A percentile compares a stretch with the other conserved stretches of the same genome.
These are phyloP conservation scores for Hepatocystis sp. DNA, from an alignment of 169 alveolate species.

Conservation along the genomic window DNA sequence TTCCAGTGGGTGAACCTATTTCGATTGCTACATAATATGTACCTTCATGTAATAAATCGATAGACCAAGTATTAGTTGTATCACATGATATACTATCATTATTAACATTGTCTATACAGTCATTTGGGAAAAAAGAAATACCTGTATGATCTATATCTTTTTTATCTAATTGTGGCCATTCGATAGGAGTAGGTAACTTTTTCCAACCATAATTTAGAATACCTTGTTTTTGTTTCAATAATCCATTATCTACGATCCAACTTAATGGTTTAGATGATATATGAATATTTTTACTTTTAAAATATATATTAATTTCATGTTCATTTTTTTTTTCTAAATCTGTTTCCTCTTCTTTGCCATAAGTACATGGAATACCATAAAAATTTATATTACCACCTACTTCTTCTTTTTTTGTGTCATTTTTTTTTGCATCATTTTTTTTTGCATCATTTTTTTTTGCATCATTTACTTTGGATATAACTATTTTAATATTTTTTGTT, in stretches of 20 bases:
- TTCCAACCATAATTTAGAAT: constrained; percentile 71
- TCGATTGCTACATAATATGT: constrained; percentile 55
- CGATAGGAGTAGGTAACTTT: constrained; percentile 66
- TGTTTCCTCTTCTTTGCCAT: constrained; percentile 15
- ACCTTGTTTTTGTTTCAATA: constrained; percentile 43
- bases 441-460: too few relatives aligned
- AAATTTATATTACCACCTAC: constrained; percentile 59
- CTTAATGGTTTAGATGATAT: constrained; percentile 44
- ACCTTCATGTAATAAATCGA: constrained; percentile 60
- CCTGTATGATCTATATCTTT: constrained; percentile 66
- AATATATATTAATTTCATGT: constrained; percentile 58
- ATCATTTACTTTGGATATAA: constrained; percentile 68
- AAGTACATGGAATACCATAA: constrained; percentile 69
- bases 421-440: too few relatives aligned
- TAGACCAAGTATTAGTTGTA: constrained; percentile 74
- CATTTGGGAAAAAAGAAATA: constrained; percentile 46
- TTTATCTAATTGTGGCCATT: constrained; percentile 21
- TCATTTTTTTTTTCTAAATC: constrained; percentile 31
- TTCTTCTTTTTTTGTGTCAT: constrained; percentile 28
- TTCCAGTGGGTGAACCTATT: constrained; percentile 76
- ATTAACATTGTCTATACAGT: constrained; percentile 26
- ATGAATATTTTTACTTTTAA: constrained; percentile 48
- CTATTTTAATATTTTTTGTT: constrained; percentile 59
- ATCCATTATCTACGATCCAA: constrained; percentile 74
- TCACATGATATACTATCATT: constrained; percentile 24